Percentiles rank a stretch among this genome's conserved stretches.
Evolutionary conservation across 2,329 filamentous ascomycete genomes (phyloP).

Genomic region (Tolypocladium endophyticum): DNA sequence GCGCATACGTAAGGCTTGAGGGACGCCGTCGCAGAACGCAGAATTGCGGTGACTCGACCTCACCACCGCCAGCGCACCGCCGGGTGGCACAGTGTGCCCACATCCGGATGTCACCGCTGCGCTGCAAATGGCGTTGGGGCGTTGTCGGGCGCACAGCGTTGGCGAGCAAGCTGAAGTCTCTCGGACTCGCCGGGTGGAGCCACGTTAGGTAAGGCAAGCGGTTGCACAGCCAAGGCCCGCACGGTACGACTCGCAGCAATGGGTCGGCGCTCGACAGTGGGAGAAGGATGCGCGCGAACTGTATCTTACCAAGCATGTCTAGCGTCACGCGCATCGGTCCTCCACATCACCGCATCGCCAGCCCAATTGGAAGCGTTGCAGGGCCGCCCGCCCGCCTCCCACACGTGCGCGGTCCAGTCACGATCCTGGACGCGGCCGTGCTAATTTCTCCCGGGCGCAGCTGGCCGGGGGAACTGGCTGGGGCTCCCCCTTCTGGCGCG

Average conservation of each 20-base stretch:
- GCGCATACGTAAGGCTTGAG: not conserved
- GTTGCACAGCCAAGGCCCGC: not conserved
- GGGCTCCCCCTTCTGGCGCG: constrained; percentile 4
- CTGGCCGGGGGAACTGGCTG: not conserved
- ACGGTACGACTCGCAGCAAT: not conserved
- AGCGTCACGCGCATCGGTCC: not conserved
- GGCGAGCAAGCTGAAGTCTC: not conserved
- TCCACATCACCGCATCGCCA: not conserved
- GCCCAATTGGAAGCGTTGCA: not conserved
- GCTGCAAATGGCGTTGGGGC: not conserved
- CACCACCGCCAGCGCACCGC: no score
- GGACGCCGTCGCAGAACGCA: no score
- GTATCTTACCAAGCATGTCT: not conserved
- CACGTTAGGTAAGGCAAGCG: not conserved
- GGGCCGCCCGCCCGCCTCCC: not conserved
- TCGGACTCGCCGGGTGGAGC: not conserved
- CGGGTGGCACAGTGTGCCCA: not conserved
- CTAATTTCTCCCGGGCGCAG: not conserved
- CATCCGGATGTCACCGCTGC: not conserved
- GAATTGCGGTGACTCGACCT: no score
- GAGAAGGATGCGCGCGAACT: not conserved
- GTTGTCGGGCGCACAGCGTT: not conserved
- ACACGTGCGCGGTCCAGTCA: not conserved
- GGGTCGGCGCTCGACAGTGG: not conserved
- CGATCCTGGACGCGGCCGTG: not conserved